Conservation (phyloP, 257 asterid genomes). For the Nicotiana tomentosiformis region DNA sequence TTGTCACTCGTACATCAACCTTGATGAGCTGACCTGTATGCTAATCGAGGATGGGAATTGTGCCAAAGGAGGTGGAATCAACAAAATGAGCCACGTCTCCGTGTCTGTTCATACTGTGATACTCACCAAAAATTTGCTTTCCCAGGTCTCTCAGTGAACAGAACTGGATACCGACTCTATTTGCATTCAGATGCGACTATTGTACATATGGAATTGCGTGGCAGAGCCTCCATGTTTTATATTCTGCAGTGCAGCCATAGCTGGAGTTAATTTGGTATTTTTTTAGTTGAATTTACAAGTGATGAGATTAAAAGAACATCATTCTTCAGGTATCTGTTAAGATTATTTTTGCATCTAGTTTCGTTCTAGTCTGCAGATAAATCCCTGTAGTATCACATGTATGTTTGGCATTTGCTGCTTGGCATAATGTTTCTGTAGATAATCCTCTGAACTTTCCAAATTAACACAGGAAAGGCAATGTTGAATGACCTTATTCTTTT, state of each 20-base stretch:
- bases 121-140: background rate
- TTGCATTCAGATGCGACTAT: background rate
- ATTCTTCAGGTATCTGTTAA: slow-evolving; percentile 6
- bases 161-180: background rate
- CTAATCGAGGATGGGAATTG: slow-evolving; percentile 8
- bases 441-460: background rate
- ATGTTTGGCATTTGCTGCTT: background rate
- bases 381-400: background rate
- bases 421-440: slow-evolving; percentile 8
- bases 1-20: slow-evolving; percentile 3
- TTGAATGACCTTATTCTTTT: background rate
- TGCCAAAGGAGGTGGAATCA: slow-evolving; percentile 2
- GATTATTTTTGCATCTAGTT: background rate
- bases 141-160: slow-evolving; percentile 10
- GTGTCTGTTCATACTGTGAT: background rate
- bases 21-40: background rate
- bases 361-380: background rate
- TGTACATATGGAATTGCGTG: slow-evolving; percentile 8
- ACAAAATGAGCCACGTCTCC: background rate
- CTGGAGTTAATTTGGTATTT: background rate
- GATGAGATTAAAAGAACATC: slow-evolving; percentile 7
- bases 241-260: background rate
- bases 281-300: slow-evolving; percentile 8
- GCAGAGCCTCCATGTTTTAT: background rate
- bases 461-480: background rate